Percentiles rank a stretch among this genome's conserved stretches.
Conservation (phyloP, 208 protist species). For the Kentomonas sorsogonicus region DNA sequence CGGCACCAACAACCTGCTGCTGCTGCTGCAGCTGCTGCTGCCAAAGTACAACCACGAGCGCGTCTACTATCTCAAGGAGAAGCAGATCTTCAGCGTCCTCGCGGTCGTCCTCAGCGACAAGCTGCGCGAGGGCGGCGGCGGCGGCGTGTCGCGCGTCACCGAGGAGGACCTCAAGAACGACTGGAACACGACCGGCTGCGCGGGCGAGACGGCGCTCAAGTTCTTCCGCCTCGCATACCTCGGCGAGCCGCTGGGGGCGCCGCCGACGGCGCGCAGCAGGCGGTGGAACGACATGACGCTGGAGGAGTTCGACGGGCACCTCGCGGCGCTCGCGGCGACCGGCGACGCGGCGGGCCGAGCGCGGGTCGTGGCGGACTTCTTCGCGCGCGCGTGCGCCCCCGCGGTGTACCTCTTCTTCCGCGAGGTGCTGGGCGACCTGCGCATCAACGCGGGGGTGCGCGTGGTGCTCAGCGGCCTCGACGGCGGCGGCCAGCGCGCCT, state of each 20-base stretch:
- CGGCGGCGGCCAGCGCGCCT: constrained; percentile 29
- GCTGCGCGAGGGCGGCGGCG: constrained; percentile 52
- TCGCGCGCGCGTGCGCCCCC: constrained; percentile 18
- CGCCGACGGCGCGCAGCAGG: constrained; percentile 13
- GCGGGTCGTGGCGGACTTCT: constrained; percentile 22
- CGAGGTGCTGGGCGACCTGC: constrained; percentile 36
- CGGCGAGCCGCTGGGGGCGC: too few species aligned
- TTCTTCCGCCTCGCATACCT: too few species aligned
- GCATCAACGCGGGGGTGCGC: constrained; percentile 26
- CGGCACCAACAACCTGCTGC: constrained; percentile 47
- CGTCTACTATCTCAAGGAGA: constrained; percentile 75
- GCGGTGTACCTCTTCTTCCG: constrained; percentile 36
- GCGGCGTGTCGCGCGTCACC: constrained; percentile 20
- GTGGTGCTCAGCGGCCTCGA: constrained; percentile 35
- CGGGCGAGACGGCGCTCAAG: constrained; percentile 46
- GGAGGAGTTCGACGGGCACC: constrained; percentile 23
- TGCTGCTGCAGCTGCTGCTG: constrained; percentile 62
- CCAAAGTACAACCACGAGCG: constrained; percentile 60
- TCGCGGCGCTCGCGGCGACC: constrained; percentile 22
- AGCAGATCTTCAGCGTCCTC: constrained; percentile 61
- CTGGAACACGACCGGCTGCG: constrained; percentile 54
- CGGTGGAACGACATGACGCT: constrained; percentile 25
- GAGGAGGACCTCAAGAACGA: constrained; percentile 38
- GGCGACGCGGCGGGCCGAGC: constrained; percentile 22
- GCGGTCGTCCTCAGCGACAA: constrained; percentile 63